Evolutionary conservation across 805 yeast species (phyloP), one percentile per base, ranked within the genome.

Genomic region (Geotrichum ghanense): DNA sequence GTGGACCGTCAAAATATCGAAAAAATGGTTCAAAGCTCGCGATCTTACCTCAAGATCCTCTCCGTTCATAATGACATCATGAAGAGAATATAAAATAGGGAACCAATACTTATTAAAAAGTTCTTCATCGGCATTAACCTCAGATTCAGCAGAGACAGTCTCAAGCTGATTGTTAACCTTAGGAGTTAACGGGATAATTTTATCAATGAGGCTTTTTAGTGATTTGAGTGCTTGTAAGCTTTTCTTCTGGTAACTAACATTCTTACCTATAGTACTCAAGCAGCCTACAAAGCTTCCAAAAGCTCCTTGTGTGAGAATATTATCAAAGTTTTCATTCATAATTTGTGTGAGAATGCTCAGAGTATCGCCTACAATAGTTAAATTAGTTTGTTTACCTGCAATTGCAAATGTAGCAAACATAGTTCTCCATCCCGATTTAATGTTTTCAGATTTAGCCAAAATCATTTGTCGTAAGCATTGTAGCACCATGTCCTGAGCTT

Each of bases 371-470:
- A 86, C 90, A 50, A 83, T 67, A 5, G 71, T 42, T 25, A 31
- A 50, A 47, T 71, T 70, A 23, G 67, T 64, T 19, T 75, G 79
- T 43, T 67, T 68, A 2, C 95, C 90, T 3, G 94, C 87, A 45
- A 73, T 79, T 3, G 81, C 76, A 52, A 90, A 75, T 1, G 86
- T 83, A 22, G 79, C 83, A 56, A 92, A 78, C 46, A 94, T 80
- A 0, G 97, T 80, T 50, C 76, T 77, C 99, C 99, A 92, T 42
- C 99, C 99, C 17, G 97, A 88, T 59, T 78, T 81, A 52, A 92
- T 83, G 48, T 76, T 74, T 14, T 66, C 69, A 2, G 89, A 78
- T 56, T 87, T 83, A 20, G 87, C 79, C 51, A 78, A 68, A 34
- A 92, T 78, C 80, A 94, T 81, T 58, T 87, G 90, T 53, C 80